Base-by-base conservation (phyloP, 2,329 filamentous ascomycete genomes). In the Botrytis deweyae region DNA sequence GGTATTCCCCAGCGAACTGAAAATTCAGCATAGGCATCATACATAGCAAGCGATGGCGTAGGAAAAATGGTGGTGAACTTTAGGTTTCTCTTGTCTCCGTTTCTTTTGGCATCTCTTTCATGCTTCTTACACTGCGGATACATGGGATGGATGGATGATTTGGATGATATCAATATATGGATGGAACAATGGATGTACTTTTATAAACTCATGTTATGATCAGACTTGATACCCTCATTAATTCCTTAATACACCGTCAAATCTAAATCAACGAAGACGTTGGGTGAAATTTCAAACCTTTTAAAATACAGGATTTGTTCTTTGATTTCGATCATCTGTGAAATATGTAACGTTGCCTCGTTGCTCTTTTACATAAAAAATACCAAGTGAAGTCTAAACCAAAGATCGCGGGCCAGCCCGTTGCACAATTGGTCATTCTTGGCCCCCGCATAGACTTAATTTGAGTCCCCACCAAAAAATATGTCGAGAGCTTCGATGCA, bases 11-110 rank as follows among this genome's bases (percentile, higher is more conserved):
- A 55, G 36, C 52, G 46, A 67, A 25, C 7, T 58, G 25, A 33
- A 42, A 25, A 36, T 22, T 61, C 52, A 49, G 58, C 63, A 25
- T n/a, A 49, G 55, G 55, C 40, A 49, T 52, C 63, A 68, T 59
- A 65, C 58, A 66, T 72, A 52, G 71, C 63, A 40, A 69, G 71
- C 64, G 52, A 69, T 63, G 71, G 71, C 71, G 71, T 61, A 69
- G 64, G 52, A 69, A 69, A 69, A 62, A 72, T 20, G 55, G 52
- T 25, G 42, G 52, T 33, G n/a, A 42, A 25, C 20, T 42, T 20
- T 52, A n/a, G 12, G 58, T 62, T 62, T 73, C 52, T 69, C 46
- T 72, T 36, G 7, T 59, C 14, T n/a, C 40, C 33, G 25, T 46
- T 25, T 61, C 33, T 18, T 16, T 65, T 22, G 33, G n/a, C 40